Conservation (phyloP, 2,329 filamentous ascomycete genomes). For the Macroventuria anomochaeta region DNA sequence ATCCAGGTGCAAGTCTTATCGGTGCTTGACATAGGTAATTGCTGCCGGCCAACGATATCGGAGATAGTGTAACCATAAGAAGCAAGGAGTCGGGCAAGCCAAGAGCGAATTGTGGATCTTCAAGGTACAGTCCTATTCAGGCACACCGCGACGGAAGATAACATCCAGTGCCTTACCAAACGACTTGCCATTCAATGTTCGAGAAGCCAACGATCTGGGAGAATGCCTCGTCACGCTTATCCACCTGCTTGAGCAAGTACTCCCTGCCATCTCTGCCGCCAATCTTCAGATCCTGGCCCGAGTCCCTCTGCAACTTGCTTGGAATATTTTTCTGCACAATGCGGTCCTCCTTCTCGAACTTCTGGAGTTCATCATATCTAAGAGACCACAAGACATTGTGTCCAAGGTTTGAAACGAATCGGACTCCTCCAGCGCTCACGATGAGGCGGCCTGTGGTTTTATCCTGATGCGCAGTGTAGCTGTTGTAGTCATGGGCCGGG, state of each 20-base stretch:
- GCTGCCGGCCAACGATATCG: slow-evolving; percentile 15
- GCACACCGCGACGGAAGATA: neutral
- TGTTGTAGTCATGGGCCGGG: slow-evolving; percentile 23
- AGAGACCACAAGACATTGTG: slow-evolving; percentile 23
- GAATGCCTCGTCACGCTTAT: slow-evolving; percentile 39
- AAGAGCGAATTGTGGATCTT: slow-evolving; percentile 6
- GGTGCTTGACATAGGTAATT: slow-evolving; percentile 1
- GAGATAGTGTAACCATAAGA: slow-evolving; percentile 8
- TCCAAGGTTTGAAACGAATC: slow-evolving; percentile 24
- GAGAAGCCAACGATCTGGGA: slow-evolving; percentile 43
- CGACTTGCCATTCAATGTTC: slow-evolving; percentile 36
- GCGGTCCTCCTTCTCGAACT: slow-evolving; percentile 36
- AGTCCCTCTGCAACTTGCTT: slow-evolving; percentile 21
- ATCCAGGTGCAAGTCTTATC: slow-evolving; percentile 16
- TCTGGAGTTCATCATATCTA: slow-evolving; percentile 24
- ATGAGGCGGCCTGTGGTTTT: slow-evolving; percentile 26
- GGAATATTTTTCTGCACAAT: slow-evolving; percentile 28
- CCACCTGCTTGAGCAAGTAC: slow-evolving; percentile 28
- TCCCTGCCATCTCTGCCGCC: slow-evolving; percentile 16
- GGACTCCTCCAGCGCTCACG: slow-evolving; percentile 24
- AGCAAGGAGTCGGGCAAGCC: slow-evolving; percentile 9
- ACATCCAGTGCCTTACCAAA: slow-evolving; percentile 27
- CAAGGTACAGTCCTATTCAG: neutral
- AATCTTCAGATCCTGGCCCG: slow-evolving; percentile 32
- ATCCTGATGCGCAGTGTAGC: slow-evolving; percentile 27